Base-by-base conservation (phyloP, 139 green algal species). In the Pleodorina starrii region DNA sequence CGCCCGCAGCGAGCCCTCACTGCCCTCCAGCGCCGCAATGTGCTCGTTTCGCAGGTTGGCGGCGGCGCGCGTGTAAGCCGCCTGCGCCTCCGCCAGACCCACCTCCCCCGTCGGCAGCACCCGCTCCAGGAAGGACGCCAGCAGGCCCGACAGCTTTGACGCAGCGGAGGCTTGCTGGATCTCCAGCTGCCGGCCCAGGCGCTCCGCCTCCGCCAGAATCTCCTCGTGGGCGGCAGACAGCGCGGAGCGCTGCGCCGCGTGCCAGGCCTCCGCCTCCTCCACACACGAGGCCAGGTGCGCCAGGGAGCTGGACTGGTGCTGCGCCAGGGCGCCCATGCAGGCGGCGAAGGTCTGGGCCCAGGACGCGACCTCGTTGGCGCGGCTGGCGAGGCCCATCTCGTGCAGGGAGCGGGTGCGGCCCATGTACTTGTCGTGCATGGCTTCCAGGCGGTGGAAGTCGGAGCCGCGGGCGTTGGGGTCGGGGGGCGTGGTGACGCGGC, bases 351-450 rank as follows among this genome's bases (percentile, higher is more conserved):
- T 88, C 44, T 88, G 82, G n/a, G 50, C 12, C 82, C 82, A 88
- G 46, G 36, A 46, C 2, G 7, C 7, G 9, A 79, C 82, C 82
- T 88, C 82, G 60, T 21, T 25, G 35, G n/a, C 6, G 44, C 82
- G 82, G 12, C 43, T 16, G 2, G 63, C 5, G 7, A 88, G 66
- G 63, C 82, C 82, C 82, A 69, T 32, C 32, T 89, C 84, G 69
- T 89, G 84, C 36, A 83, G 69, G 11, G 69, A 60, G 1, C 71
- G 50, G 1, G 84, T 82, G 19, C 84, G 84, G 36, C 14, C 14
- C 84, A 89, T 81, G 69, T 83, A 89, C 84, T 89, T 89, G 25
- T 89, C 84, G 35, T 89, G 84, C 84, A 82, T 83, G 23, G 69
- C 11, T 36, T 89, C 84, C 12, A 89, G 84, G 35, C 84, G 84